Evolutionary conservation across 192 early-diverging fungal genomes (phyloP), one percentile per base, ranked within the genome.

Genomic region (Coemansia sp.): DNA sequence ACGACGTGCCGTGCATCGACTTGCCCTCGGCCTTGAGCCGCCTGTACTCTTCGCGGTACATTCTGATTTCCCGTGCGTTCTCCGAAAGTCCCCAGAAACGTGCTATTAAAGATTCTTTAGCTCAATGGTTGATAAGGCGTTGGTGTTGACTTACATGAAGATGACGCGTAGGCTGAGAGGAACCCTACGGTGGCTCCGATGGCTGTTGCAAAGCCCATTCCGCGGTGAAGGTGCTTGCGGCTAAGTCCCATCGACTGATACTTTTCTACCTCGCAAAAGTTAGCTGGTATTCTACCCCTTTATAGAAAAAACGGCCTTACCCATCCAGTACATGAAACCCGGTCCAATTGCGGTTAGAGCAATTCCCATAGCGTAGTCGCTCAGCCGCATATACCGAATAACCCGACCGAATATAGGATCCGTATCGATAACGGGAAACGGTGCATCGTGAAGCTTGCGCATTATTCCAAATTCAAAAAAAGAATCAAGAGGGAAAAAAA

Each of bases 391-490:
- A 83, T 95, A 98, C 38, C 88, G 72, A 52, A 98, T 80, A 2
- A 98, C 90, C 44, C 91, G 85, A 60, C 64, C 80, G 68, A 98
- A 88, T 66, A 94, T 90, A 20, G 96, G 96, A 64, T 98, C 90
- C 46, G 83, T 86, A 72, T 89, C 91, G 62, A 98, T 91, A 64
- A 92, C 82, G 31, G 83, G 85, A 80, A 88, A 94, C 40, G 88
- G 83, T 12, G 83, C 71, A 45, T 81, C 64, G 67, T 70, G 74
- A 31, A 69, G 55, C 15, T 44, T 47, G 45, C 45, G 45, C 45
- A 47, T 47, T 47, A n/a, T 47, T 41, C n/a, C 40, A 41, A 41
- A 41, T 6, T 12, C 9, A 23, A 23, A 45, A 21, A 21, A 45
- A 45, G 14, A 45, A 12, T 45, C 17, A 12, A 23, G 8, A 3